Evolutionary conservation across 306 rosid genomes (phyloP).

Genomic region (Cicer yamashitae): DNA sequence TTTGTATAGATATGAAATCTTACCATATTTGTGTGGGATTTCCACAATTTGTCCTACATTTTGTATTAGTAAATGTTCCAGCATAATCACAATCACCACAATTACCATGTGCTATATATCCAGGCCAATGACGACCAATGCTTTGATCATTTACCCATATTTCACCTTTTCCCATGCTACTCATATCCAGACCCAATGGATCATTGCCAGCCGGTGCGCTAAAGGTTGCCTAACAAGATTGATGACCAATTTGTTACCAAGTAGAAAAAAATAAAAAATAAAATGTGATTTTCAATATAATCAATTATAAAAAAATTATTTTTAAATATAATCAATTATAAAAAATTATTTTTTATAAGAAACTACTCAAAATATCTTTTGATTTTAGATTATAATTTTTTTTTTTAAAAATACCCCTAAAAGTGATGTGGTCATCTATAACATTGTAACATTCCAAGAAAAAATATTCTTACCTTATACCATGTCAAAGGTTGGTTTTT

Average conservation of each 20-base stretch:
- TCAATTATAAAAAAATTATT: no score
- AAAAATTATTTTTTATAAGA: no score
- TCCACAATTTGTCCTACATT: constrained; percentile 70
- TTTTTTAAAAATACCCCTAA: no score
- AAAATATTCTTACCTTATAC: constrained; percentile 77
- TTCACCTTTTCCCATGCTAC: constrained; percentile 86
- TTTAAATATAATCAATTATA: no score
- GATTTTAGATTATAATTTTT: no score
- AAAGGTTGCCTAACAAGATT: constrained; percentile 61
- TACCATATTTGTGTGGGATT: constrained; percentile 88
- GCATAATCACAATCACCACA: constrained; percentile 71
- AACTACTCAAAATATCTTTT: no score
- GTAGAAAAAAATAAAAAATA: no score
- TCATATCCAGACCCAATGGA: constrained; percentile 85
- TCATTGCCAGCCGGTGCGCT: constrained; percentile 66
- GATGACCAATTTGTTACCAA: background rate
- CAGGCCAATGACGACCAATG: constrained; percentile 91
- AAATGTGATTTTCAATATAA: no score
- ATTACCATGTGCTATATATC: constrained; percentile 60
- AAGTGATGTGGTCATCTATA: constrained; percentile 19
- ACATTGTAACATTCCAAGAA: background rate
- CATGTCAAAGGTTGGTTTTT: constrained; percentile 75
- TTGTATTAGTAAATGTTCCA: constrained; percentile 63
- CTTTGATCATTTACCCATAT: constrained; percentile 85
- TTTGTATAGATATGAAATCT: background rate